Evolutionary conservation across 371 early-diverging fungal species (phyloP).

Genomic region (Mortierella sp.): DNA sequence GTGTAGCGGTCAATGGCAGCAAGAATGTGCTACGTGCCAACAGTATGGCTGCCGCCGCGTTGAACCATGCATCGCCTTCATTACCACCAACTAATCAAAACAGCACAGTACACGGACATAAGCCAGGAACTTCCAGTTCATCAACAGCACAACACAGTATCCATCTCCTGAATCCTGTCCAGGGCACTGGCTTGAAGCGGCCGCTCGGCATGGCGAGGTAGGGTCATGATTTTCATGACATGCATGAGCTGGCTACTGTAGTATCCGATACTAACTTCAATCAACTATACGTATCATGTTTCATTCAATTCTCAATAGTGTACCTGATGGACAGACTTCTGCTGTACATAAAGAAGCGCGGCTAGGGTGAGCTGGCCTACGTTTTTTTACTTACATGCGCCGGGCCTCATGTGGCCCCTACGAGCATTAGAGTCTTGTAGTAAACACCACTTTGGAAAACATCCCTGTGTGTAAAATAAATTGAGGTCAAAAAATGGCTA

Average conservation of each 20-base stretch:
- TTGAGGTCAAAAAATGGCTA: no score
- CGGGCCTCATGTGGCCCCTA: no score
- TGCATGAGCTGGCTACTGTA: neutral
- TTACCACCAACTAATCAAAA: conserved; percentile 1
- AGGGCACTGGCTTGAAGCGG: conserved; percentile 30
- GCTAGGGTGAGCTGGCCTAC: conserved; percentile 1
- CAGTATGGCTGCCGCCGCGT: conserved; percentile 20
- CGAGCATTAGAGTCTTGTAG: no score
- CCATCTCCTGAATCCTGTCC: conserved; percentile 1
- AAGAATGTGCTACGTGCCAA: conserved; percentile 31
- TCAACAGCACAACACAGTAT: conserved; percentile 8
- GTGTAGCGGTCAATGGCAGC: neutral
- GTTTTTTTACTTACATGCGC: no score
- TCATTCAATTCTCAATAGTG: conserved; percentile 2
- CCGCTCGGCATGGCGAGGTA: conserved; percentile 22
- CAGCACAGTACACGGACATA: neutral
- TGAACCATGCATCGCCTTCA: neutral
- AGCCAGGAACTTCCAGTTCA: neutral
- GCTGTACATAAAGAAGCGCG: conserved; percentile 26
- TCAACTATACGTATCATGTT: neutral
- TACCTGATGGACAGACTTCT: conserved; percentile 8
- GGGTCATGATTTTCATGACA: neutral
- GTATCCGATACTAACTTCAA: neutral
- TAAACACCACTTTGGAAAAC: no score
- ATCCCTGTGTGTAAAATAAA: no score